Evolutionary conservation across 148 eudicot species (phyloP).

Genomic region (Nyssa sinensis): DNA sequence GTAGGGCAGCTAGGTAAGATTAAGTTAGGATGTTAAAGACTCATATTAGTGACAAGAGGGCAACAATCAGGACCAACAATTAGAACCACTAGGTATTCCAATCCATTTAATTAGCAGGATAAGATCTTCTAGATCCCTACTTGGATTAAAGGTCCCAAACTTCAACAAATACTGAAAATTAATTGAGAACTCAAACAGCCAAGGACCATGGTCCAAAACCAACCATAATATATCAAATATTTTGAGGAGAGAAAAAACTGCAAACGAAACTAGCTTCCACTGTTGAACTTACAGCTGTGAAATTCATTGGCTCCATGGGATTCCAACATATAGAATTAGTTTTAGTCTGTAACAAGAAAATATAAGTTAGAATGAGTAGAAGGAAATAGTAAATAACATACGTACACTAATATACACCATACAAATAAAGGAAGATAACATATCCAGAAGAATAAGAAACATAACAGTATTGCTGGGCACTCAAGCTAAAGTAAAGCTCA

Average conservation of each 20-base stretch:
- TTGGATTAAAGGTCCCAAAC: neutral
- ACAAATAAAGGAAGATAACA: neutral
- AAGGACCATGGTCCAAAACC: too few species aligned
- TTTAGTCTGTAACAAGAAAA: constrained; percentile 61
- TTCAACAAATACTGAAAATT: neutral
- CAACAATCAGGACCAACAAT: neutral
- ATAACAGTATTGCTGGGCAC: neutral
- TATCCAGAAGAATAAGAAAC: neutral
- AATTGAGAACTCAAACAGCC: neutral
- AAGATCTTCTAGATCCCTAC: neutral
- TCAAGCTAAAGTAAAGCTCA: neutral
- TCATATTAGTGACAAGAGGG: neutral
- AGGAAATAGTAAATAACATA: neutral
- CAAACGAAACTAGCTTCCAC: neutral
- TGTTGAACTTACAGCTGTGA: constrained; percentile 74
- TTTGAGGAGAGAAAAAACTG: neutral
- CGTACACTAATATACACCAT: neutral
- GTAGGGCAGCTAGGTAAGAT: neutral
- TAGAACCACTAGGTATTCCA: neutral
- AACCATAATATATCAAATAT: too few species aligned
- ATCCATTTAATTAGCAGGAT: neutral
- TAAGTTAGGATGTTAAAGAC: neutral
- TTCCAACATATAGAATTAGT: constrained; percentile 91
- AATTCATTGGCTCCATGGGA: constrained; percentile 98
- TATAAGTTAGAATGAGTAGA: constrained; percentile 9